phyloP scores from a whole-genome alignment of 106 monocot species.

The Dioscorea dumetorum region DNA sequence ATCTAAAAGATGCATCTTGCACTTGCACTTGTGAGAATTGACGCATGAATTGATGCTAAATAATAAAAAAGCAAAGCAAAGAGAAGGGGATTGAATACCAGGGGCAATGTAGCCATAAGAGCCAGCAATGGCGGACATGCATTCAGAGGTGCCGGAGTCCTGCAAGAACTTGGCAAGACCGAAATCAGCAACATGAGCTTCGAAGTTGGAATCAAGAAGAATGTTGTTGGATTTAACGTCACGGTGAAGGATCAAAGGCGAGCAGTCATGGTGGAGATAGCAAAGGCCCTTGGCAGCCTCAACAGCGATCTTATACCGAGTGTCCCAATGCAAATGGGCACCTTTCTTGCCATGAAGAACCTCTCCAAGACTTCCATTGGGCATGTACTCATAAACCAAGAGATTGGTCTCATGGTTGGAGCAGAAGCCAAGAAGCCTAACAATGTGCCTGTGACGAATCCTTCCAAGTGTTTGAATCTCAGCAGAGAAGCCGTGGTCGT shows the following conservation, averaged over 20 bases:
- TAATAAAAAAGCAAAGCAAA: too few relatives aligned
- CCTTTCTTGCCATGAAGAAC: constrained; percentile 86
- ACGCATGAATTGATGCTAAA: too few relatives aligned
- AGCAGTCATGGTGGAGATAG: constrained; percentile 94
- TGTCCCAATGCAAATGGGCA: constrained; percentile 73
- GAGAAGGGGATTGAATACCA: constrained; percentile 25
- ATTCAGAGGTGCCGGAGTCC: constrained; percentile 75
- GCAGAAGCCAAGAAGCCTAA: constrained; percentile 74
- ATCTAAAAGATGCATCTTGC: too few relatives aligned
- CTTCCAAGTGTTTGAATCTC: constrained; percentile 86
- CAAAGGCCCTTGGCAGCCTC: constrained; percentile 87
- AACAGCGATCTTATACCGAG: constrained; percentile 70
- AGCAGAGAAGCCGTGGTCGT: constrained; percentile 85
- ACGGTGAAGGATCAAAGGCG: constrained; percentile 73
- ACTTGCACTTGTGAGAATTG: too few relatives aligned
- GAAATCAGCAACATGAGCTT: constrained; percentile 74
- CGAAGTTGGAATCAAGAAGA: constrained; percentile 61
- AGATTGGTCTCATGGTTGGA: constrained; percentile 76
- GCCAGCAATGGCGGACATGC: constrained; percentile 94
- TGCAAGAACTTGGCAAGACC: constrained; percentile 83
- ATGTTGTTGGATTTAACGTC: constrained; percentile 96
- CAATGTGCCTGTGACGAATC: constrained; percentile 88
- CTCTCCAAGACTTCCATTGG: constrained; percentile 83
- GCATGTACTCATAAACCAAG: constrained; percentile 90
- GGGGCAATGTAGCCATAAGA: constrained; percentile 97